Percentiles rank a stretch among this genome's conserved stretches.
phyloP scores from a whole-genome alignment of 2,329 filamentous ascomycete species.

The Verticillium alfalfae region DNA sequence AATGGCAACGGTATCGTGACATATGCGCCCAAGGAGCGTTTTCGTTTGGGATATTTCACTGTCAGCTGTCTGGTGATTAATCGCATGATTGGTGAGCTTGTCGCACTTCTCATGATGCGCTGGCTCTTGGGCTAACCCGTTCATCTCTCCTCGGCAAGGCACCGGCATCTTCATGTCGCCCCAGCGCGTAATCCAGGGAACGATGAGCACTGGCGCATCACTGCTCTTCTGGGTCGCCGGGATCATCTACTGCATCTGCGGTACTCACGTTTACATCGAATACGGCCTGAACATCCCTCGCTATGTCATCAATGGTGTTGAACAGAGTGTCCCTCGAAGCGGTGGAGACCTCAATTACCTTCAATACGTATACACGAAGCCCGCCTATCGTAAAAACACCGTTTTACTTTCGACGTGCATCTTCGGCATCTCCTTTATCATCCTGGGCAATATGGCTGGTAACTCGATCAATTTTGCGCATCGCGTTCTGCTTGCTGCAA shows the following conservation, averaged over 20 bases:
- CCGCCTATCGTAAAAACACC: constrained; percentile 24
- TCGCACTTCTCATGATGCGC: not conserved
- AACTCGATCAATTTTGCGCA: constrained; percentile 42
- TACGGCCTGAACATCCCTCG: constrained; percentile 41
- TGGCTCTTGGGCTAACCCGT: not conserved
- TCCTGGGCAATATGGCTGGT: constrained; percentile 41
- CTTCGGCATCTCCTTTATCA: constrained; percentile 37
- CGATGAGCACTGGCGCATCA: constrained; percentile 23
- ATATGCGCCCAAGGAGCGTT: constrained; percentile 24
- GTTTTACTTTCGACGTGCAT: constrained; percentile 35
- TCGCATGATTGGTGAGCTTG: constrained; percentile 27
- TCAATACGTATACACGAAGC: constrained; percentile 36
- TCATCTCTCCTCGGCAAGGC: constrained; percentile 13
- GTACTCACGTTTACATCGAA: constrained; percentile 34
- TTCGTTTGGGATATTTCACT: constrained; percentile 27
- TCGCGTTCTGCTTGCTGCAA: constrained; percentile 29
- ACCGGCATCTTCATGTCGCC: constrained; percentile 31
- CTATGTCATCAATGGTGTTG: constrained; percentile 28
- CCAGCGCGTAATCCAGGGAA: constrained; percentile 23
- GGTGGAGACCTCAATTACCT: constrained; percentile 43
- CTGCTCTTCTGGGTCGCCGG: constrained; percentile 34
- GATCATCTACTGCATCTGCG: constrained; percentile 28
- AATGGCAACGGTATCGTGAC: constrained; percentile 20
- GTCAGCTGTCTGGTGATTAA: constrained; percentile 28
- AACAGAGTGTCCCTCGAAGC: constrained; percentile 35